Evolutionary conservation across 805 yeast species (phyloP).

Genomic region (Torulaspora indica): DNA sequence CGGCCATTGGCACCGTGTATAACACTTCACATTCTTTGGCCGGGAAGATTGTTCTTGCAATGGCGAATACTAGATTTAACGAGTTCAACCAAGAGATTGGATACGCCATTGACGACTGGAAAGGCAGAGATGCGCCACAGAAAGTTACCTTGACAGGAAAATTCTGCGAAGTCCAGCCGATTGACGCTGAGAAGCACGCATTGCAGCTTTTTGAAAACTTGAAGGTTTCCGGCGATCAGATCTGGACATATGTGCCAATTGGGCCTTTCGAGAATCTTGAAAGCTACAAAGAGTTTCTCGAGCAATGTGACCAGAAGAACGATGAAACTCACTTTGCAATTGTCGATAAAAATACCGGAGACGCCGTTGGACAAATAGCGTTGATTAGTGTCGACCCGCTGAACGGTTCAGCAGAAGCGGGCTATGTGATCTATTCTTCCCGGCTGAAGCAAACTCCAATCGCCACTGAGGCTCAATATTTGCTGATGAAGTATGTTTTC

Average conservation of each 20-base stretch:
- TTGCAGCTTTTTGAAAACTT: slow-evolving; percentile 14
- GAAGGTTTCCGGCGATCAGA: slow-evolving; percentile 7
- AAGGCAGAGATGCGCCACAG: slow-evolving; percentile 12
- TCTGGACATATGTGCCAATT: slow-evolving; percentile 20
- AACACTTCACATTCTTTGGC: neutral
- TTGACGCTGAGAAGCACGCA: slow-evolving; percentile 15
- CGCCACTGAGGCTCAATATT: slow-evolving; percentile 35
- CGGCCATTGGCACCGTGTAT: neutral
- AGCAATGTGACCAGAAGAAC: neutral
- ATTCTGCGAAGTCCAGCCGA: slow-evolving; percentile 18
- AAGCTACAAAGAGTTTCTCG: slow-evolving; percentile 2
- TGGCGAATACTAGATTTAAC: slow-evolving; percentile 2
- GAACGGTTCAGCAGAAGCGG: slow-evolving; percentile 32
- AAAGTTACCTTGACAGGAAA: slow-evolving; percentile 15
- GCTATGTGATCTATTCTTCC: slow-evolving; percentile 27
- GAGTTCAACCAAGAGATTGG: slow-evolving; percentile 14
- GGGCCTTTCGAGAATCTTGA: slow-evolving; percentile 15
- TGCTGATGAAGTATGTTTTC: slow-evolving; percentile 31
- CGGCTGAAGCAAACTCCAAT: slow-evolving; percentile 22
- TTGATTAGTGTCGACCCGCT: slow-evolving; percentile 28
- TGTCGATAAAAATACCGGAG: slow-evolving; percentile 16
- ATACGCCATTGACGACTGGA: slow-evolving; percentile 13
- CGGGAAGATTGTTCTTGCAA: neutral
- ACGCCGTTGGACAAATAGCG: slow-evolving; percentile 29
- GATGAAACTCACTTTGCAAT: slow-evolving; percentile 22